These are phyloP conservation scores for Brettanomyces custersianus DNA, from an alignment of 805 yeast species.

Conservation along the genomic window DNA sequence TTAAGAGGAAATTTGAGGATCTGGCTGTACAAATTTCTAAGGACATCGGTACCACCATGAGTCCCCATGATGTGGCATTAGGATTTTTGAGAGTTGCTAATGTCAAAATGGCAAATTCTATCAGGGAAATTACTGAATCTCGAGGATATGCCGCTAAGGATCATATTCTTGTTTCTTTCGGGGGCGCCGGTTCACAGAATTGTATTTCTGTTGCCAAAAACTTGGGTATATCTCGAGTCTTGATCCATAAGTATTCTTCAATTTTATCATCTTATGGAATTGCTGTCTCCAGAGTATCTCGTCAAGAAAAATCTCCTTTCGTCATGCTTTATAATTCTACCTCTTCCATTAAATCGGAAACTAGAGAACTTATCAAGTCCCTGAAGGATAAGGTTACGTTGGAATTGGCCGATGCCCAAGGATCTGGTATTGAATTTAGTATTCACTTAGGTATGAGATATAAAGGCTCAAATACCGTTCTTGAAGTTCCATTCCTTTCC, in stretches of 20 bases:
- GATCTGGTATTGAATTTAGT: slow-evolving; percentile 6
- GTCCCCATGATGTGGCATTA: slow-evolving; percentile 59
- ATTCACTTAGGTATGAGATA: slow-evolving; percentile 62
- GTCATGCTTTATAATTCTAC: slow-evolving; percentile 9
- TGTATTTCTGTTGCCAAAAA: slow-evolving; percentile 64
- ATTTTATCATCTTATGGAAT: slow-evolving; percentile 77
- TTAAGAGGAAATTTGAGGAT: slow-evolving; percentile 40
- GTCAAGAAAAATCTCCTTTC: slow-evolving; percentile 18
- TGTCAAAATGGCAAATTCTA: slow-evolving; percentile 78
- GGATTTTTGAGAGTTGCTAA: slow-evolving; percentile 78
- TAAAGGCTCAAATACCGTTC: slow-evolving; percentile 39
- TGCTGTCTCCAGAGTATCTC: slow-evolving; percentile 42
- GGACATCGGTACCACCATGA: slow-evolving; percentile 25
- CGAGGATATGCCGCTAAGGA: slow-evolving; percentile 56
- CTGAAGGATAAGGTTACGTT: slow-evolving; percentile 7
- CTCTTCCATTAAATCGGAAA: slow-evolving; percentile 14
- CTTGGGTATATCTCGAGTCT: slow-evolving; percentile 53
- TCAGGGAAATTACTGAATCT: slow-evolving; percentile 70
- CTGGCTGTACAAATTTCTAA: slow-evolving; percentile 46
- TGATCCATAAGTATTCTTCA: slow-evolving; percentile 70
- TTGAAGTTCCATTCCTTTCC: slow-evolving; percentile 20
- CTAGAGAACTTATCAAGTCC: slow-evolving; percentile 16
- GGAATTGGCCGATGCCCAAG: slow-evolving; percentile 16
- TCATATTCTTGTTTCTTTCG: slow-evolving; percentile 69
- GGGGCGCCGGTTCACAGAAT: slow-evolving; percentile 89